phyloP scores from a whole-genome alignment of 2,329 filamentous ascomycete species.

The Colletotrichum musae region DNA sequence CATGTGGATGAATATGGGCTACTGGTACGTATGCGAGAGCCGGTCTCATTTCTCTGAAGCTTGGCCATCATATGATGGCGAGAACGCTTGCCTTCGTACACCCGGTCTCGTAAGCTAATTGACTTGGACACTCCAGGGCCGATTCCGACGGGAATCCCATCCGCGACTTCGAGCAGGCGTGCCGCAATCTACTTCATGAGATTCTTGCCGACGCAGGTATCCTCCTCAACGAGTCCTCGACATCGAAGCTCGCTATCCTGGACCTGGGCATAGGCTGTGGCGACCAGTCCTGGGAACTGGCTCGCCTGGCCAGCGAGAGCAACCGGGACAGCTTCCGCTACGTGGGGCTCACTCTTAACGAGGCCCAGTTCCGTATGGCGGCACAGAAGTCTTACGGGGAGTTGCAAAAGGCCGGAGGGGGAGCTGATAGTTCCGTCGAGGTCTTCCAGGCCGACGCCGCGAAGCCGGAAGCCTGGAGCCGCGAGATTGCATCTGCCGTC shows the following conservation, averaged over 20 bases:
- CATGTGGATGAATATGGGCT: constrained; percentile 78
- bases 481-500: constrained; percentile 45
- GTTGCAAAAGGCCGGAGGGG: constrained; percentile 8
- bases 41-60: no score
- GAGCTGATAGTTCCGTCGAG: constrained; percentile 45
- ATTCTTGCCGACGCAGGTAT: constrained; percentile 62
- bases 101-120: background rate
- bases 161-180: constrained; percentile 61
- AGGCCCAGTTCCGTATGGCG: constrained; percentile 58
- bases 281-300: constrained; percentile 67
- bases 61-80: no score
- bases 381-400: constrained; percentile 49
- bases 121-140: constrained; percentile 46
- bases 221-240: constrained; percentile 39
- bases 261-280: constrained; percentile 73
- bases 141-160: constrained; percentile 47
- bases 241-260: constrained; percentile 54
- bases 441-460: constrained; percentile 67
- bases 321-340: constrained; percentile 57
- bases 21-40: constrained; percentile 62
- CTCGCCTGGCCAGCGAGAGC: constrained; percentile 44
- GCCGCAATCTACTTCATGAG: constrained; percentile 62
- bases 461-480: constrained; percentile 59
- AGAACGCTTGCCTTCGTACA: no score
- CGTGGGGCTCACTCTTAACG: constrained; percentile 67